A percentile compares a stretch with the other conserved stretches of the same genome.
Evolutionary conservation across 2,329 filamentous ascomycete genomes (phyloP).

Genomic region (Aureobasidium sp.): DNA sequence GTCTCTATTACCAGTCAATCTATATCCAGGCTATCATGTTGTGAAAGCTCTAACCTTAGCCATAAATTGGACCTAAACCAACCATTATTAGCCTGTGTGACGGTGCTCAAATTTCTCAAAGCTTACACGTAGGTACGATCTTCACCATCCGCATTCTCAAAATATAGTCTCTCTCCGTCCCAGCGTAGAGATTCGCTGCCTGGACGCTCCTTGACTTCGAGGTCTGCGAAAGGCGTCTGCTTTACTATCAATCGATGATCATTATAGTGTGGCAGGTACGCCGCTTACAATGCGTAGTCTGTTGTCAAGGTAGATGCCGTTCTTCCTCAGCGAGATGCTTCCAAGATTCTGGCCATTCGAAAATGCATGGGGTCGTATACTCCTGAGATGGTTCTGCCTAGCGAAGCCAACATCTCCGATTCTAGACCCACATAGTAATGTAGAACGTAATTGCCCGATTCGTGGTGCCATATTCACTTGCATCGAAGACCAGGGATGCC

Average conservation of each 20-base stretch:
- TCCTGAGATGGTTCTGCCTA: background rate
- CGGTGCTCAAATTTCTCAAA: background rate
- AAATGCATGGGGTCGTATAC: background rate
- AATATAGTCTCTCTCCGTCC: conserved; percentile 10
- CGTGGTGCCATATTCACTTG: too few species aligned
- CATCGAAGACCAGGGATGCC: too few species aligned
- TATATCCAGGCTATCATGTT: background rate
- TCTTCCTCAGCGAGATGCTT: background rate
- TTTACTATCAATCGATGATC: background rate
- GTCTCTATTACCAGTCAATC: conserved; percentile 12
- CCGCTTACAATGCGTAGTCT: conserved; percentile 5
- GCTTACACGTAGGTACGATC: conserved; percentile 9
- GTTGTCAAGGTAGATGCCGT: background rate
- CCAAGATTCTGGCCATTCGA: background rate
- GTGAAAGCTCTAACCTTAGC: conserved; percentile 3
- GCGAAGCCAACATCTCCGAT: too few species aligned
- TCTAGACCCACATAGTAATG: too few species aligned
- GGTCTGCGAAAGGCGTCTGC: conserved; percentile 7
- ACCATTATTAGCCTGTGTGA: background rate
- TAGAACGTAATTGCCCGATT: too few species aligned
- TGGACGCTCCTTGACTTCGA: background rate
- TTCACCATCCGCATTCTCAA: conserved; percentile 1
- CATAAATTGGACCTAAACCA: conserved; percentile 6
- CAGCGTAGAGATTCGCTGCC: conserved; percentile 9
- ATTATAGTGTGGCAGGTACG: background rate